phyloP scores from a whole-genome alignment of 495 filamentous ascomycete species.

The Tuber brumale region DNA sequence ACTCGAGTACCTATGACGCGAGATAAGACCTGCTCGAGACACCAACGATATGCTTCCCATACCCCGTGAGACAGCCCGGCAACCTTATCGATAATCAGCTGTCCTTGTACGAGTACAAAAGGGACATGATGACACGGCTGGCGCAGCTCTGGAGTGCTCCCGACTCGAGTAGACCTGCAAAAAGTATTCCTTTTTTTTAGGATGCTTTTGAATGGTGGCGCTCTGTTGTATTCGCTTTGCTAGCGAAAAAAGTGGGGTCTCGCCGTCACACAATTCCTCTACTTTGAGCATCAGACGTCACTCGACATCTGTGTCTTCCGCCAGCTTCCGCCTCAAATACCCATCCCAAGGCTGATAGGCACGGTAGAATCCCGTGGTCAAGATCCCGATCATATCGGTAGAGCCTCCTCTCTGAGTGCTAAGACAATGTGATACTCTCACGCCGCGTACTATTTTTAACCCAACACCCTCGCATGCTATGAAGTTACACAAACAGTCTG shows the following conservation, averaged over 20 bases:
- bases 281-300: not conserved
- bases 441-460: not conserved
- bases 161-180: not conserved
- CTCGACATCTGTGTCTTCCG: not conserved
- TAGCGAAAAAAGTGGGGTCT: not conserved
- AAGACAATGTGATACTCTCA: not conserved
- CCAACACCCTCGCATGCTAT: not conserved
- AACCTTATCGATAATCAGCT: not conserved
- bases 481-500: not conserved
- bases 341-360: not conserved
- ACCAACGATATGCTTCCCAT: not conserved
- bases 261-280: not conserved
- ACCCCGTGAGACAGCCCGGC: not conserved
- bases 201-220: not conserved
- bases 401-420: not conserved
- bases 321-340: not conserved
- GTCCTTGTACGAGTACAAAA: not conserved
- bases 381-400: not conserved
- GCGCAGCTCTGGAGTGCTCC: not conserved
- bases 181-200: not conserved
- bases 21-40: not conserved
- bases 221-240: not conserved
- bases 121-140: not conserved
- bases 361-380: not conserved
- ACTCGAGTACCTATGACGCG: not conserved